phyloP scores from a whole-genome alignment of 2,329 filamentous ascomycete genomes.

The Cladophialophora carrionii region DNA sequence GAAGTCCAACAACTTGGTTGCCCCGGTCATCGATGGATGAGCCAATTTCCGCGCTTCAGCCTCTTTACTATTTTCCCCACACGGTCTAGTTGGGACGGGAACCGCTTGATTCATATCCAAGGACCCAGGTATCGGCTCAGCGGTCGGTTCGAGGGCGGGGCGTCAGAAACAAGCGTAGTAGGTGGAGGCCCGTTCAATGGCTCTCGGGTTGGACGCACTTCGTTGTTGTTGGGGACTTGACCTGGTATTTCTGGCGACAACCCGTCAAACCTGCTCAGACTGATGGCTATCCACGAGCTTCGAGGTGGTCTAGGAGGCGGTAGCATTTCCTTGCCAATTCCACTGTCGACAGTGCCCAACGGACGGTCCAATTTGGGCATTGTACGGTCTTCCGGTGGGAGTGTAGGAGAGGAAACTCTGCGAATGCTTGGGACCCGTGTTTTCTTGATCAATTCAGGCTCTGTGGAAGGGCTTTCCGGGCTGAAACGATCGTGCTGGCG shows the following conservation, averaged over 20 bases:
- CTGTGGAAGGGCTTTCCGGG: background rate
- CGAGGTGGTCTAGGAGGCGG: too few species aligned
- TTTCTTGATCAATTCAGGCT: background rate
- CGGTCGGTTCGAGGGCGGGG: background rate
- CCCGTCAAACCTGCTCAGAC: background rate
- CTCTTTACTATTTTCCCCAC: background rate
- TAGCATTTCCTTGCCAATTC: background rate
- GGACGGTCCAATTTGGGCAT: background rate
- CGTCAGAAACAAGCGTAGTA: background rate
- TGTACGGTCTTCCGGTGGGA: background rate
- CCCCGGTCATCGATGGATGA: too few species aligned
- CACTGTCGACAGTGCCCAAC: background rate
- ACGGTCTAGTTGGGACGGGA: background rate
- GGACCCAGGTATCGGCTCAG: background rate
- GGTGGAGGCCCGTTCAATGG: background rate
- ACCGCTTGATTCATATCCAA: constrained; percentile 7
- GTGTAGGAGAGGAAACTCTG: constrained; percentile 1
- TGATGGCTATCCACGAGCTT: constrained; percentile 1
- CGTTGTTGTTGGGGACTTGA: background rate
- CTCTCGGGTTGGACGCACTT: background rate
- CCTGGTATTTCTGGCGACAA: background rate
- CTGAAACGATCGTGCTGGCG: background rate
- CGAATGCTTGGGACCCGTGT: background rate
- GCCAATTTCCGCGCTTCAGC: too few species aligned
- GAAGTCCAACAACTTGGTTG: too few species aligned